These are phyloP conservation scores for Fusarium lateritium DNA, from an alignment of 2,329 filamentous ascomycete species.

Conservation along the genomic window DNA sequence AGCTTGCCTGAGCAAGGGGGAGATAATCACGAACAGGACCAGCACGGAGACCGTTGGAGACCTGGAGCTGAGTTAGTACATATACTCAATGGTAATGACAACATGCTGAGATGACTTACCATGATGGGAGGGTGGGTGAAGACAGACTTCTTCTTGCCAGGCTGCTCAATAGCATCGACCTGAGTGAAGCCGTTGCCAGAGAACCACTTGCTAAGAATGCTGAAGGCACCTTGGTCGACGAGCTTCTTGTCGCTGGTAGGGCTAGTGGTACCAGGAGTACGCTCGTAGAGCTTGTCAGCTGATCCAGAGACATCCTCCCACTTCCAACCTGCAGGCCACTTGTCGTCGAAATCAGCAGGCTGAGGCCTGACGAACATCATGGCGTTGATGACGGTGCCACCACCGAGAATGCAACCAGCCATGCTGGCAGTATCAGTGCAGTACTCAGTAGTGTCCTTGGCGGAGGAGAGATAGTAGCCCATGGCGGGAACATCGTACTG, in stretches of 20 bases:
- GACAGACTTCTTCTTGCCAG: conserved; percentile 76
- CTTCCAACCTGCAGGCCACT: conserved; percentile 80
- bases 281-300: conserved; percentile 73
- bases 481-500: conserved; percentile 81
- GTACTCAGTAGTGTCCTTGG: conserved; percentile 75
- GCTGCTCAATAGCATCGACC: conserved; percentile 72
- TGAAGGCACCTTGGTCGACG: conserved; percentile 77
- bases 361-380: conserved; percentile 79
- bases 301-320: conserved; percentile 70
- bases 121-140: conserved; percentile 68
- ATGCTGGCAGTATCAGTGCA: conserved; percentile 77
- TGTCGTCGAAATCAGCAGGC: conserved; percentile 77
- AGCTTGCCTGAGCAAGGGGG: conserved; percentile 69
- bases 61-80: conserved; percentile 63
- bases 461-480: conserved; percentile 78
- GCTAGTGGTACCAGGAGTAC: conserved; percentile 78
- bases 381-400: conserved; percentile 76
- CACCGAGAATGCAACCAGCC: conserved; percentile 80
- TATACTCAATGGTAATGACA: not conserved
- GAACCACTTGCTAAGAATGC: conserved; percentile 73
- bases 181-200: conserved; percentile 72
- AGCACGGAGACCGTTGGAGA: conserved; percentile 74
- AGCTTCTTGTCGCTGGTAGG: conserved; percentile 77
- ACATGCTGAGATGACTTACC: conserved; percentile 19
- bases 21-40: conserved; percentile 82